Percentiles rank a stretch among this genome's conserved stretches.
phyloP scores from a whole-genome alignment of 2,329 filamentous ascomycete genomes.

The Drechslerella stenobrocha region DNA sequence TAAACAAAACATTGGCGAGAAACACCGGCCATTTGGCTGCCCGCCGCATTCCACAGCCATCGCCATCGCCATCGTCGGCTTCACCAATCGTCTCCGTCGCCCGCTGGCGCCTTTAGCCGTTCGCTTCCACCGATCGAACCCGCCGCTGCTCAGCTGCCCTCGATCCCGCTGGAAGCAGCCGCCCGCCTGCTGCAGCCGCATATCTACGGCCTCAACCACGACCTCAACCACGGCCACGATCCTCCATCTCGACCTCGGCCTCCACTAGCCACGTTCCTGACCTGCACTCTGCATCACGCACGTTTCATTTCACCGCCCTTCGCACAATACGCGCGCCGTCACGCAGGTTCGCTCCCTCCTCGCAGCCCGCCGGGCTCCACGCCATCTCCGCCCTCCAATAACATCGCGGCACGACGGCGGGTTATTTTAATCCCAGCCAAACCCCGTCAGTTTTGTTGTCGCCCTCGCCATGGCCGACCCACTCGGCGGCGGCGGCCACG shows the following conservation, averaged over 20 bases:
- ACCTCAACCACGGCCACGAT: no score
- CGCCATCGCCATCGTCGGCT: not conserved
- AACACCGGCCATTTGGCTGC: not conserved
- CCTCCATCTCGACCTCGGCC: no score
- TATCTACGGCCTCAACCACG: no score
- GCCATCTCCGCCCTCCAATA: conserved; percentile 40
- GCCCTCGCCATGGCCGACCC: conserved; percentile 40
- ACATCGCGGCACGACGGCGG: conserved; percentile 47
- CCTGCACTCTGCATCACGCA: conserved; percentile 1
- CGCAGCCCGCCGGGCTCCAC: conserved; percentile 18
- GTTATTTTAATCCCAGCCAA: conserved; percentile 9
- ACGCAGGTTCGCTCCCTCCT: not conserved
- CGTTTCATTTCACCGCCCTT: conserved; percentile 1
- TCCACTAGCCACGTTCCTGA: not conserved
- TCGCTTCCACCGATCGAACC: not conserved
- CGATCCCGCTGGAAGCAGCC: not conserved
- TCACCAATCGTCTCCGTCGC: not conserved
- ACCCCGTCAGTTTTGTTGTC: conserved; percentile 12
- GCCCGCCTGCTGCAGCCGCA: not conserved
- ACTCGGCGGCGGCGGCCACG: conserved; percentile 10
- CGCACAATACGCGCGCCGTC: not conserved
- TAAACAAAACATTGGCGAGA: not conserved
- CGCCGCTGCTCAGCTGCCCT: not conserved
- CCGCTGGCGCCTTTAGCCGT: not conserved
- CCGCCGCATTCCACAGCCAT: not conserved